Percentiles rank a stretch among this genome's conserved stretches.
Evolutionary conservation across 352 stramenopile species (phyloP).

Genomic region (Halophytophthora polymorphica): DNA sequence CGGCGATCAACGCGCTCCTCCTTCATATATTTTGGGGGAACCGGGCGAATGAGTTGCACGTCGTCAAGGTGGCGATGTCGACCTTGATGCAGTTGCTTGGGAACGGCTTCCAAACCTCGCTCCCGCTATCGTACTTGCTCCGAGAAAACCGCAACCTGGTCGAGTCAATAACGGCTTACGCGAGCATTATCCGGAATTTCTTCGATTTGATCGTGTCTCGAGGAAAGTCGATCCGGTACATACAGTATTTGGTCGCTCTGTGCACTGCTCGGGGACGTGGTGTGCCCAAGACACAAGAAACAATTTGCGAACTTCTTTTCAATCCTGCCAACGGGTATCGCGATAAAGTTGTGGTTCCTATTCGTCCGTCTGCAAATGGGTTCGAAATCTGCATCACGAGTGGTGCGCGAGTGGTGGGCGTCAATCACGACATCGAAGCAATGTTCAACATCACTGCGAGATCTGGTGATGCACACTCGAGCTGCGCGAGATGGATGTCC

Average conservation of each 20-base stretch:
- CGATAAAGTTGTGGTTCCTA: constrained; percentile 52
- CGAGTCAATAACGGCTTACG: constrained; percentile 66
- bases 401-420: constrained; percentile 9
- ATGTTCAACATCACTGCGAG: constrained; percentile 30
- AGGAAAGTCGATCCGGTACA: constrained; percentile 66
- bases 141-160: constrained; percentile 70
- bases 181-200: constrained; percentile 59
- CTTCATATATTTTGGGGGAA: constrained; percentile 65
- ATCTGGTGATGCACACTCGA: constrained; percentile 2
- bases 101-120: constrained; percentile 67
- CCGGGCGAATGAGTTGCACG: constrained; percentile 51
- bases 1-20: constrained; percentile 48
- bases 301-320: constrained; percentile 70
- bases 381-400: constrained; percentile 53
- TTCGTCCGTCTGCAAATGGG: constrained; percentile 34
- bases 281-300: constrained; percentile 69
- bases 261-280: constrained; percentile 58
- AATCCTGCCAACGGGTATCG: constrained; percentile 51
- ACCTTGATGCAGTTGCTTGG: constrained; percentile 68
- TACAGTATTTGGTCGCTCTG: constrained; percentile 72
- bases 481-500: constrained; percentile 35
- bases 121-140: constrained; percentile 63
- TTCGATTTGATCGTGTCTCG: constrained; percentile 70
- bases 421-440: constrained; percentile 30
- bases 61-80: constrained; percentile 55